Base-by-base conservation (phyloP, 352 stramenopile species). In the Nothophytophthora sp. region DNA sequence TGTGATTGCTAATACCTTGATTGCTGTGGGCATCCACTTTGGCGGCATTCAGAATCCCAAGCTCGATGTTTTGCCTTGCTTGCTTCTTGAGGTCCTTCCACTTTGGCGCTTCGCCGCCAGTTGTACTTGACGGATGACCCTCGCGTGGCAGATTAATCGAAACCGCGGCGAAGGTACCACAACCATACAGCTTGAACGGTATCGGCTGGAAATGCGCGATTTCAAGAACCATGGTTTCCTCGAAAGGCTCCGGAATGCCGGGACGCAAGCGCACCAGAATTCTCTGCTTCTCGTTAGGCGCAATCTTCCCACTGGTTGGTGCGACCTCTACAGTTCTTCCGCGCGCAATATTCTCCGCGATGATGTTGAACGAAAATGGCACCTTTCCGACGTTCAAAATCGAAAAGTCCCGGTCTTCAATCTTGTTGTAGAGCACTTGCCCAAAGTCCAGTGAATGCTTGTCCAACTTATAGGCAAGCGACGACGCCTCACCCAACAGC, bases 151-250 rank as follows among this genome's bases (percentile, higher is more conserved):
- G 71, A 43, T 88, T 94, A 22, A 96, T 76, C 3, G 68, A 73
- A n/a, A 98, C 85, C 16, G 86, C 76, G 4, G 95, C 73, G 61
- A 97, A 98, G 11, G 96, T 96, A 5, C 92, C 95, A 39, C 72
- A 67, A 1, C 90, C 93, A 44, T 86, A 91, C 6, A 98, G 39
- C 16, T 88, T 88, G 38, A 98, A 92, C 25, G 79, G 76, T 13
- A 98, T 68, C 2, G 95, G 92, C 41, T 98, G 80, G 52, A 98
- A 98, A 60, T 98, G 95, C 5, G 92, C 95, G 29, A 98, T 79
- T 54, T 98, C 90, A 28, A 98, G 69, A 15, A 95, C 53, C n/a
- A 98, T 47, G 1, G 67, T 87, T 50, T 98, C 93, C 28, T 86
- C 68, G 32, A 98, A 89, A 18, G 56, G 57, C 36, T 95, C 82